Conservation (phyloP, 345 rosid genomes). For the Nephelium lappaceum region DNA sequence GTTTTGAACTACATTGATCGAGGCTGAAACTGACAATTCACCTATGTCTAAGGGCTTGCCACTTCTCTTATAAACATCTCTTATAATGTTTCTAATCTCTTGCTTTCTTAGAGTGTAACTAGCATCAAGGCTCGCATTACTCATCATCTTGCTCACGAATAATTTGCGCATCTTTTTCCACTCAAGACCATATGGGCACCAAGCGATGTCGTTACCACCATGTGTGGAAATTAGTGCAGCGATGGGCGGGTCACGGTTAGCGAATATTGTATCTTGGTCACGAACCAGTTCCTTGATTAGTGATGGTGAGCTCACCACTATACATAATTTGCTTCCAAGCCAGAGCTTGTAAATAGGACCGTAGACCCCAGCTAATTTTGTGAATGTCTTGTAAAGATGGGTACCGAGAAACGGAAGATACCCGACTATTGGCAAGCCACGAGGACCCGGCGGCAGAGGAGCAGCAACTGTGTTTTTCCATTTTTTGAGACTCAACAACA, state of each 20-base stretch:
- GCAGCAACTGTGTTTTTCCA: background rate
- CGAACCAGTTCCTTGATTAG: conserved; percentile 40
- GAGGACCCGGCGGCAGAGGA: conserved; percentile 43
- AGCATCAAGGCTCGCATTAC: conserved; percentile 38
- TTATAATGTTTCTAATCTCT: conserved; percentile 29
- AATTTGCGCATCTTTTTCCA: conserved; percentile 37
- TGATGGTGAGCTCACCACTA: conserved; percentile 38
- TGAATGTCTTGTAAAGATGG: conserved; percentile 34
- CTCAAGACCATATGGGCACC: conserved; percentile 24
- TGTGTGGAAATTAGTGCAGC: conserved; percentile 23
- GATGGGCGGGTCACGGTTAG: conserved; percentile 37
- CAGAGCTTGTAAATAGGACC: conserved; percentile 49
- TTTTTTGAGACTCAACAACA: conserved; percentile 4
- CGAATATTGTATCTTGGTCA: conserved; percentile 37
- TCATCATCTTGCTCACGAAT: conserved; percentile 41
- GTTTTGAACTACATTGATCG: conserved; percentile 22
- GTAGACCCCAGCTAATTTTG: conserved; percentile 25
- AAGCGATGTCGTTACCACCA: conserved; percentile 38
- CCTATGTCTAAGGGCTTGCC: conserved; percentile 38
- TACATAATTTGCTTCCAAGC: conserved; percentile 33
- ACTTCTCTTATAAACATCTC: conserved; percentile 14
- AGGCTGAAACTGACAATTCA: conserved; percentile 21
- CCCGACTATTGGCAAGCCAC: conserved; percentile 45
- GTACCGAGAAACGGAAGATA: conserved; percentile 48
- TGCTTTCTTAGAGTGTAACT: conserved; percentile 28